Conservation (phyloP, 2,329 filamentous ascomycete species). For the Cercospora berteroae region DNA sequence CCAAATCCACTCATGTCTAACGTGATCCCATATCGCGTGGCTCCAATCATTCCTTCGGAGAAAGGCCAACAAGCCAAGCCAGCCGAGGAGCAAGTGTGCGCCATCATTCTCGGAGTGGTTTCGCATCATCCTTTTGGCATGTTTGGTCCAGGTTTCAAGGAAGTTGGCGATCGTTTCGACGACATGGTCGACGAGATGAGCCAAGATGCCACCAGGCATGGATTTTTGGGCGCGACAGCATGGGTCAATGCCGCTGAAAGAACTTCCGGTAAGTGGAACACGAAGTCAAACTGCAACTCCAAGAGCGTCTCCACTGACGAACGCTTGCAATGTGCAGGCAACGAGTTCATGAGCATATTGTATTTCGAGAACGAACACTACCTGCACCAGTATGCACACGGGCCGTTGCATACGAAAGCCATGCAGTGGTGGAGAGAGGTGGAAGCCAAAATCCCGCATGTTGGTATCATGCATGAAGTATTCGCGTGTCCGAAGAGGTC, state of each 20-base stretch:
- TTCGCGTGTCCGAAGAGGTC: conserved; percentile 14
- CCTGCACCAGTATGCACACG: conserved; percentile 21
- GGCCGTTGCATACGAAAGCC: conserved; percentile 17
- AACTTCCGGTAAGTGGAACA: neutral
- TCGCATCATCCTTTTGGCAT: conserved; percentile 26
- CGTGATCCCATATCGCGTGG: conserved; percentile 27
- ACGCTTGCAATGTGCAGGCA: conserved; percentile 5
- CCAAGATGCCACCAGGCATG: conserved; percentile 7
- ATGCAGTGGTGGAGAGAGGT: conserved; percentile 19
- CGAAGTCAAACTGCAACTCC: neutral
- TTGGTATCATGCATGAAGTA: conserved; percentile 22
- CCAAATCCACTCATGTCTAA: conserved; percentile 37
- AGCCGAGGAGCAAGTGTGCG: conserved; percentile 9
- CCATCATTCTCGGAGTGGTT: conserved; percentile 17
- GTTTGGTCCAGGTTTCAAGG: conserved; percentile 21
- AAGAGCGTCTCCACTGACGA: conserved; percentile 2
- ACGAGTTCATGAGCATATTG: conserved; percentile 16
- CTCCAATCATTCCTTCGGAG: conserved; percentile 15
- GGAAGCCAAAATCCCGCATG: conserved; percentile 6
- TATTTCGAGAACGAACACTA: conserved; percentile 20
- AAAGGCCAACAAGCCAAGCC: conserved; percentile 17
- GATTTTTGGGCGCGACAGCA: conserved; percentile 13
- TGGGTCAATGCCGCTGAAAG: neutral
- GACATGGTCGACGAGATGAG: conserved; percentile 17
- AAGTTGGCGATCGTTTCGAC: conserved; percentile 16